Base-by-base conservation (phyloP, 2,329 filamentous ascomycete species). In the Clonostachys byssicola region DNA sequence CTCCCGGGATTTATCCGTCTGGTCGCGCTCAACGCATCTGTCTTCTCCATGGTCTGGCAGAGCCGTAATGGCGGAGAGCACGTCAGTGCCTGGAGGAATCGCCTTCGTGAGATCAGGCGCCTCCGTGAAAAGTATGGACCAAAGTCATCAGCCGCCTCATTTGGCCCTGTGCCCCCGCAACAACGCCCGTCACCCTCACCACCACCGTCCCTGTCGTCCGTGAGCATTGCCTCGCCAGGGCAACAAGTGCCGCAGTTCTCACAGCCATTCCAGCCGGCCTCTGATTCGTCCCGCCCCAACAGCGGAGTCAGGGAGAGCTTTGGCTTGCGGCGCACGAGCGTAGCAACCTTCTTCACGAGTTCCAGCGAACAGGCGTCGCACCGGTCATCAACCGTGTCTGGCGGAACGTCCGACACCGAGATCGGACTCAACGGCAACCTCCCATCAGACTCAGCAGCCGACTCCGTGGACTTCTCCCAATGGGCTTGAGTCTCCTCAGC, bases 11-110 rank as follows among this genome's bases (percentile, higher is more conserved):
- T 96, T 61, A 88, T 96, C 46, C 85, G 94, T 36, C 83, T 96
- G 42, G 74, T 97, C 16, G 90, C 92, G 1, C 80, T 99, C 52
- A 97, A 96, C 60, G 92, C 94, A 0, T 95, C 89, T 13, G 89
- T 97, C 9, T 96, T 97, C 64, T 90, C 88, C 3, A 80, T 87
- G 41, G 92, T 96, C n/a, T 96, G 92, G 90, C 81, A 82, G 42
- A 84, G 82, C 58, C 78, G 84, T 42, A 81, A 87, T 52, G 86
- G 85, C 6, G 87, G 87, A 48, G 91, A 95, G 63, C 85, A 95
- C 59, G 78, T 94, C 33, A 94, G 90, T 12, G 89, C 89, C 9
- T 97, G 94, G 94, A 84, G 90, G 49, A 89, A 86, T 56, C 84
- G 94, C 43, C 78, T 97, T 12, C 82, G 88, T 43, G 88, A 92